A percentile compares a stretch with the other conserved stretches of the same genome.
Evolutionary conservation across 2,329 filamentous ascomycete genomes (phyloP).

Genomic region (Botrytis galanthina): DNA sequence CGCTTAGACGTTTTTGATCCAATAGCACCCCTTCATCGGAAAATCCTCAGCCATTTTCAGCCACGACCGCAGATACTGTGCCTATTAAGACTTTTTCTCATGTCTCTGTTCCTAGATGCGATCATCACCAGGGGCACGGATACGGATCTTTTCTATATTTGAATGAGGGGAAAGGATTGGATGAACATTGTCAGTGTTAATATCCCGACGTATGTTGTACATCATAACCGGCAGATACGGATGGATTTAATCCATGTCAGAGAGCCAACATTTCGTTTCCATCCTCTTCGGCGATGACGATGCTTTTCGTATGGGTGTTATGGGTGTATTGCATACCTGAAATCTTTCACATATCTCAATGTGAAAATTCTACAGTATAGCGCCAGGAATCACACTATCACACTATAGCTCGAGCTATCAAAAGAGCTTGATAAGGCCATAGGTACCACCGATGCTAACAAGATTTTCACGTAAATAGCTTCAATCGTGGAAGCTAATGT

Average conservation of each 20-base stretch:
- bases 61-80: conserved; percentile 45
- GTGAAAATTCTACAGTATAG: background rate
- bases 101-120: background rate
- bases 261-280: background rate
- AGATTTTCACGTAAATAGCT: background rate
- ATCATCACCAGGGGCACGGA: conserved; percentile 3
- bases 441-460: background rate
- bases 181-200: background rate
- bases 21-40: conserved; percentile 44
- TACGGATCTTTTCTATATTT: background rate
- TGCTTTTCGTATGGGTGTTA: background rate
- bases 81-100: background rate
- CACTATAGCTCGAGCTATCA: background rate
- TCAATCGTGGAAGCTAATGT: background rate
- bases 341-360: background rate
- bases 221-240: conserved; percentile 4
- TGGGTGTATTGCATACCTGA: background rate
- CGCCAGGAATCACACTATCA: background rate
- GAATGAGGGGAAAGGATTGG: conserved; percentile 6
- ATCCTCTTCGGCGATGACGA: background rate
- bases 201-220: background rate
- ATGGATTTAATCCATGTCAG: background rate
- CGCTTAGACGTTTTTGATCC: background rate
- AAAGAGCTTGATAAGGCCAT: background rate
- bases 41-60: conserved; percentile 51